Conservation (phyloP, 306 rosid genomes). For the Cucumis sativus region Cucumber_9930_V3 NC_026658.2:340001-340500, state of each 20-base stretch:
- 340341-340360: slow-evolving; percentile 58
- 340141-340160: neutral
- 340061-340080: too few species aligned
- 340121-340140: neutral
- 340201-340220: neutral
- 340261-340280: neutral
- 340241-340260: neutral
- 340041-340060: too few species aligned
- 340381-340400: slow-evolving; percentile 60
- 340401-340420: slow-evolving; percentile 77
- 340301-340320: neutral
- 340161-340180: neutral
- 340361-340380: slow-evolving; percentile 75
- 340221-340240: neutral
- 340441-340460: neutral
- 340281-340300: slow-evolving; percentile 6
- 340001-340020: too few species aligned
- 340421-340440: slow-evolving; percentile 74
- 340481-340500: neutral
- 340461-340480: neutral
- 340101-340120: neutral
- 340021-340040: too few species aligned
- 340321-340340: slow-evolving; percentile 9
- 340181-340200: neutral
- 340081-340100: neutral